These are phyloP conservation scores for maize (Zea mays) DNA, from an alignment of 176 grass and related monocot species.

Conservation along the genomic window Zm-B73-REFERENCE-NAM-5.0 NC_050097.1:226440001-226440500, in stretches of 20 bases:
- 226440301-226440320: constrained; percentile 59
- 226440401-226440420: constrained; percentile 49
- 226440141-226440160: constrained; percentile 48
- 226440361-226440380: constrained; percentile 27
- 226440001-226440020: constrained; percentile 67
- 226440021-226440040: constrained; percentile 60
- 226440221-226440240: constrained; percentile 76
- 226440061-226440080: constrained; percentile 87
- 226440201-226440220: constrained; percentile 68
- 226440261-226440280: constrained; percentile 65
- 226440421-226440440: constrained; percentile 41
- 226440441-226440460: constrained; percentile 41
- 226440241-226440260: constrained; percentile 41
- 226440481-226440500: constrained; percentile 53
- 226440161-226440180: constrained; percentile 52
- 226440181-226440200: constrained; percentile 64
- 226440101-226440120: constrained; percentile 64
- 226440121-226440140: constrained; percentile 48
- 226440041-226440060: constrained; percentile 81
- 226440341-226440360: constrained; percentile 16
- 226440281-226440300: constrained; percentile 36
- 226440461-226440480: constrained; percentile 33
- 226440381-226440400: neutral
- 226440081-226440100: constrained; percentile 72
- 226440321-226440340: constrained; percentile 66